Conservation (phyloP, 2,329 filamentous ascomycete genomes). For the Apiospora koreana region DNA sequence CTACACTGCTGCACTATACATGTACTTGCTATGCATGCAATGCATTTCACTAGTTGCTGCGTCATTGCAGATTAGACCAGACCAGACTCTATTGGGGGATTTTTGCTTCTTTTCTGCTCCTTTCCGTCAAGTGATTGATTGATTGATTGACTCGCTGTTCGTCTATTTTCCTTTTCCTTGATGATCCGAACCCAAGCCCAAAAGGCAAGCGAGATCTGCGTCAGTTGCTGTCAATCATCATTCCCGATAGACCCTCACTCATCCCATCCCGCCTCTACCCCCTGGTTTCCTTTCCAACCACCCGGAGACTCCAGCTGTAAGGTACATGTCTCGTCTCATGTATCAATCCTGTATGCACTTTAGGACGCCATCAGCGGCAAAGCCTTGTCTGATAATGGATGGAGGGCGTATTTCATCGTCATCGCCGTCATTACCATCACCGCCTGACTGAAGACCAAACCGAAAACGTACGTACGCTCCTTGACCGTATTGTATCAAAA, state of each 20-base stretch:
- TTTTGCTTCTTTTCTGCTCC: not conserved
- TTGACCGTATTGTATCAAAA: not conserved
- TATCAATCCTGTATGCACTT: slow-evolving; percentile 1
- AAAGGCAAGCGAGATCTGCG: slow-evolving; percentile 1
- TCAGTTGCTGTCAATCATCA: not conserved
- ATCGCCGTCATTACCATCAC: not conserved
- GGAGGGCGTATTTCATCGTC: too few species aligned
- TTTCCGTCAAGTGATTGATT: not conserved
- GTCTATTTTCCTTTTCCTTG: not conserved
- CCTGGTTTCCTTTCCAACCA: not conserved
- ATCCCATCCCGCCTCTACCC: not conserved
- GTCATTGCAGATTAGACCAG: slow-evolving; percentile 1
- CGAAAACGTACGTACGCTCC: too few species aligned
- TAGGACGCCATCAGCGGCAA: not conserved
- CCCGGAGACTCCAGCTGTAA: not conserved
- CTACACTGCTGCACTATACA: too few species aligned
- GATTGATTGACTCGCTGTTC: not conserved
- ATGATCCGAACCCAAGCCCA: not conserved
- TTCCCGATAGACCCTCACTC: not conserved
- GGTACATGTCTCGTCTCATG: not conserved
- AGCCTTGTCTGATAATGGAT: too few species aligned
- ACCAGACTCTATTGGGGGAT: not conserved
- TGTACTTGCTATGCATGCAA: not conserved
- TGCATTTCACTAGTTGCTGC: not conserved
- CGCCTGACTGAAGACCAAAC: not conserved